Base-by-base conservation (phyloP, 805 yeast genomes). In the Kodamaea kaohsiungensis region DNA sequence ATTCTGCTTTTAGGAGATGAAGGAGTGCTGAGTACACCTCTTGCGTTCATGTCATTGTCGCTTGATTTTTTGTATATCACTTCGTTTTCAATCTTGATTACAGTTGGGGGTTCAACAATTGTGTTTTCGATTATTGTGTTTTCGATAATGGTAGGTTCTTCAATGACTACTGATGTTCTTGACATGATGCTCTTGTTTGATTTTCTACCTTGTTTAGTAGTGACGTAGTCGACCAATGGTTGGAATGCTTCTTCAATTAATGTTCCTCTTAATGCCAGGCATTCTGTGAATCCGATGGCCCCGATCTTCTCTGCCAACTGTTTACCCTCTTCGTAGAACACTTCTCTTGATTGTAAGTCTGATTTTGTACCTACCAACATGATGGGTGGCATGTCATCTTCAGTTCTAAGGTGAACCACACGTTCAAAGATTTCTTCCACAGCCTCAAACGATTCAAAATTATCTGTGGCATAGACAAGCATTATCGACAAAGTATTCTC, bases 291-390 rank as follows among this genome's bases (percentile, higher is more conserved):
- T 16, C 51, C 54, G 2, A 66, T n/a, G 1, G 76, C 75, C 10
- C 65, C 65, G 12, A 68, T 59, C 10, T 57, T 39, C 5, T 57
- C 27, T 10, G 74, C 69, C 27, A 73, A 65, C n/a, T 53, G 61
- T 18, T 52, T 22, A 1, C 73, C 78, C 52, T 74, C 73, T 1
- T 63, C 64, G 45, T 39, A 59, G 46, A 59, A 53, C 1, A 75
- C 75, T 46, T 65, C 69, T 27, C 75, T 59, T 1, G 52, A 54
- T 6, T 57, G 63, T 15, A 54, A 46, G 48, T 74, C 77, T 22
- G 61, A 46, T 50, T 70, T 70, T 16, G 72, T 59, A 0, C 70
- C 76, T 16, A 65, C 72, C 10, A 75, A 52, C 2, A 67, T 64
- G 4, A 71, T 56, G 0, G 73, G 73, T 10, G 75, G 75, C 38